Evolutionary conservation across 805 yeast genomes (phyloP).

Genomic region (Schwanniomyces yamadae): DNA sequence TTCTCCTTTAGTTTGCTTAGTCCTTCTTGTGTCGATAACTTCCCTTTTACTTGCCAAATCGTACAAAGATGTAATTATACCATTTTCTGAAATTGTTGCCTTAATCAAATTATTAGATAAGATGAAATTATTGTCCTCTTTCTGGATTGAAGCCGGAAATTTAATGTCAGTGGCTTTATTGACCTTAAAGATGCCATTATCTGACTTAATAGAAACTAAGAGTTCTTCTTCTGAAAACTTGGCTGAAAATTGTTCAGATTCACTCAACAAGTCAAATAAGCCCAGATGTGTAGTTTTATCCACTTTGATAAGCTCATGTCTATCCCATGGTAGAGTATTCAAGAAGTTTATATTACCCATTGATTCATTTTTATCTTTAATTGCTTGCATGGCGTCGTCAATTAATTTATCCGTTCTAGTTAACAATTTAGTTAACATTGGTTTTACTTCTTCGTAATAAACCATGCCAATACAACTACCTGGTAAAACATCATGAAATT

Average conservation of each 20-base stretch:
- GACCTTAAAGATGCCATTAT: conserved; percentile 17
- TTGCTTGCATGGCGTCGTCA: conserved; percentile 46
- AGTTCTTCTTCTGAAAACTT: conserved; percentile 9
- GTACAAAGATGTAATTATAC: conserved; percentile 58
- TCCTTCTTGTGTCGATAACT: conserved; percentile 57
- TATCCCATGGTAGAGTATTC: conserved; percentile 67
- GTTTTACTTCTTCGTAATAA: conserved; percentile 76
- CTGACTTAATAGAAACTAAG: conserved; percentile 20
- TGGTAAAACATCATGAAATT: conserved; percentile 97
- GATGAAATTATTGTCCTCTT: conserved; percentile 39
- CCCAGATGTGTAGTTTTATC: conserved; percentile 17
- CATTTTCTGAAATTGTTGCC: conserved; percentile 52
- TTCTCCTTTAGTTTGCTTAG: conserved; percentile 41
- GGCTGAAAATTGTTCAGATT: conserved; percentile 1
- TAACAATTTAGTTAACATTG: conserved; percentile 64
- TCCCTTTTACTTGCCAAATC: conserved; percentile 62
- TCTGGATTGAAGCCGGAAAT: conserved; percentile 50
- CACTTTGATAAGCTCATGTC: conserved; percentile 46
- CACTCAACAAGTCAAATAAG: conserved; percentile 13
- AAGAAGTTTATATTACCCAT: conserved; percentile 20
- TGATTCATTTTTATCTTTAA: conserved; percentile 22
- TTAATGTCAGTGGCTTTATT: conserved; percentile 21
- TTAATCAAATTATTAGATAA: conserved; percentile 62
- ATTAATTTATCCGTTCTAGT: conserved; percentile 53
- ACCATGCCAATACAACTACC: conserved; percentile 96